These are phyloP conservation scores for Fusarium multiceps DNA, from an alignment of 2,329 filamentous ascomycete species.

Conservation along the genomic window DNA sequence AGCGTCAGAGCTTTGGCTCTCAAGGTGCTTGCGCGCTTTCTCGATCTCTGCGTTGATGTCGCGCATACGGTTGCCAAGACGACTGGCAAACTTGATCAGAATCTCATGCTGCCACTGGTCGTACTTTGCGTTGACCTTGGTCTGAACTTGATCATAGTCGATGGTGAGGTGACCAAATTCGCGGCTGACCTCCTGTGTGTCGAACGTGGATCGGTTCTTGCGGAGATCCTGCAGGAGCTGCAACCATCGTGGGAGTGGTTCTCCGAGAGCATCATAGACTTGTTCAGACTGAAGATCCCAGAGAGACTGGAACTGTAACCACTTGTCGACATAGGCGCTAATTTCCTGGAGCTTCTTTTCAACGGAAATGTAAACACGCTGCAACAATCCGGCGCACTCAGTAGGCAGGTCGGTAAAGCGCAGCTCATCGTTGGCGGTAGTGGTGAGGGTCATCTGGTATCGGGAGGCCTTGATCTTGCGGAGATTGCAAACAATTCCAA, in stretches of 20 bases:
- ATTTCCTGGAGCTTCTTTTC: constrained; percentile 86
- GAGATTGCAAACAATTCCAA: constrained; percentile 90
- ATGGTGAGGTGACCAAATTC: constrained; percentile 95
- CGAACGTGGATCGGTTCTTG: constrained; percentile 94
- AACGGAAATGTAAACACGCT: constrained; percentile 82
- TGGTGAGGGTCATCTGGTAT: constrained; percentile 88
- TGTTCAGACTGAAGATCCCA: constrained; percentile 98
- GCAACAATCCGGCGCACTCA: constrained; percentile 82
- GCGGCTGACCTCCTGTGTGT: constrained; percentile 93
- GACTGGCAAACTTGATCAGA: constrained; percentile 88
- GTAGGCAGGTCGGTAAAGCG: constrained; percentile 88
- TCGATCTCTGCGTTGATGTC: constrained; percentile 94
- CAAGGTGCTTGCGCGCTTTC: constrained; percentile 88
- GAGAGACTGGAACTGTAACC: constrained; percentile 97
- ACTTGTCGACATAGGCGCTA: constrained; percentile 91
- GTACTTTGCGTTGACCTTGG: constrained; percentile 98
- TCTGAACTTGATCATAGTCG: constrained; percentile 98
- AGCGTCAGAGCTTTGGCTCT: constrained; percentile 90
- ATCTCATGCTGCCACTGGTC: constrained; percentile 99
- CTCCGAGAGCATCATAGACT: constrained; percentile 90
- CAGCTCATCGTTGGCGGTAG: constrained; percentile 70
- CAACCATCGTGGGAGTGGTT: constrained; percentile 92
- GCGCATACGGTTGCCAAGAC: constrained; percentile 88
- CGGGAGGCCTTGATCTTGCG: constrained; percentile 94
- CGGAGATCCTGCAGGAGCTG: constrained; percentile 97